Evolutionary conservation across 495 filamentous ascomycete genomes (phyloP).

Genomic region (Tuber umbilicatum): DNA sequence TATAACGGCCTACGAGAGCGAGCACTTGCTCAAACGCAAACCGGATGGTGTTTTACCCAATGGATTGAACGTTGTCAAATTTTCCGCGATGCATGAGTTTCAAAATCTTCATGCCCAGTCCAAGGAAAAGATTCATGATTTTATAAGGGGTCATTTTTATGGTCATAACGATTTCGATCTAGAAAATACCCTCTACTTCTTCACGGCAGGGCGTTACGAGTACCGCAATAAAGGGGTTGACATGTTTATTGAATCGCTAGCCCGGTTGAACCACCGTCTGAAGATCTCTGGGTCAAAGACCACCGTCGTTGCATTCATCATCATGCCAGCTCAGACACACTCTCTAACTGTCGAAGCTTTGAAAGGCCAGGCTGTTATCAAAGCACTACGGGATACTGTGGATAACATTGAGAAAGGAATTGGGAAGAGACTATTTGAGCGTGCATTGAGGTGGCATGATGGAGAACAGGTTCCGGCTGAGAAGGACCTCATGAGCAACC

Average conservation of each 20-base stretch:
- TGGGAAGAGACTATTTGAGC: slow-evolving; percentile 88
- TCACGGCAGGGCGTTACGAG: slow-evolving; percentile 93
- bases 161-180: slow-evolving; percentile 95
- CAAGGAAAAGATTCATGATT: slow-evolving; percentile 97
- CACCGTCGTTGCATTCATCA: slow-evolving; percentile 97
- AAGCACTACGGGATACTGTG: slow-evolving; percentile 86
- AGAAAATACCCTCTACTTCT: slow-evolving; percentile 96
- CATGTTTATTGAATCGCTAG: slow-evolving; percentile 97
- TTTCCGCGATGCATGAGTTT: slow-evolving; percentile 97
- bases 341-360: slow-evolving; percentile 92
- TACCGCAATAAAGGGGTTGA: slow-evolving; percentile 98
- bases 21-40: slow-evolving; percentile 95
- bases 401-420: slow-evolving; percentile 83
- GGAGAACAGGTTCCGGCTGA: slow-evolving; percentile 87
- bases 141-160: slow-evolving; percentile 96
- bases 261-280: slow-evolving; percentile 85
- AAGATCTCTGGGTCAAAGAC: slow-evolving; percentile 79
- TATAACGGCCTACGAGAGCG: slow-evolving; percentile 95
- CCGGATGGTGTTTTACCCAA: slow-evolving; percentile 95
- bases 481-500: slow-evolving; percentile 84
- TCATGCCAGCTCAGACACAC: slow-evolving; percentile 97
- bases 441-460: slow-evolving; percentile 87
- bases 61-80: slow-evolving; percentile 96
- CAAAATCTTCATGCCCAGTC: slow-evolving; percentile 94
- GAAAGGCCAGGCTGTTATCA: slow-evolving; percentile 94